Base-by-base conservation (phyloP, 2,329 filamentous ascomycete genomes). In the Dactylonectria macrodidyma region DNA sequence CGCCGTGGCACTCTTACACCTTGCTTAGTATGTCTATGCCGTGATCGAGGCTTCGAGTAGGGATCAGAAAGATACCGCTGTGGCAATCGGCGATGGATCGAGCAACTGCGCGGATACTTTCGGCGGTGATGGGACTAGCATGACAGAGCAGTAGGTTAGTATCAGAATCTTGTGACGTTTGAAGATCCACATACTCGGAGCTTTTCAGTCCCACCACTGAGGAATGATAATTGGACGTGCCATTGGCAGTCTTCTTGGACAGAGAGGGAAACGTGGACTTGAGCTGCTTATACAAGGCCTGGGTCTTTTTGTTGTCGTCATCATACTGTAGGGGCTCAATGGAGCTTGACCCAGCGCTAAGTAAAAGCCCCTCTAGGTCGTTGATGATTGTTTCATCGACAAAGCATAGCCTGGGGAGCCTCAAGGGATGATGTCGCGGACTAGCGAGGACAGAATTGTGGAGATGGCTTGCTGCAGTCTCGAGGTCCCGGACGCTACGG, bases 391-490 rank as follows among this genome's bases (percentile, higher is more conserved):
- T 7, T 10, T 60, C 57, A 14, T 60, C 57, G 3, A 60, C 47
- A 41, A 60, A 52, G 14, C 47, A 60, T 26, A 60, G 22, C 16
- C 57, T 33, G 6, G 57, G 57, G 2, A 60, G 19, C 9, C 57
- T 12, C 8, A 60, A 19, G 1, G 57, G 57, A 11, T 60, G n/a
- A n/a, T 60, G 46, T 2, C 57, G 47, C 7, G 33, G 57, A 10
- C 3, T 52, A 8, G 24, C 4, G 1, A 60, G 10, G 22, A 51
- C 34, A 30, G 56, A 14, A 3, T 9, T 9, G 2, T 41, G 46
- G 5, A 60, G 34, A 22, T 51, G 46, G 14, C 30, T 26, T n/a
- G 34, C 57, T 5, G 24, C 57, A 9, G 33, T 19, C 22, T 41
- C 19, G 4, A 60, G 11, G 14, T 51, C 34, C 3, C 1, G 11